Evolutionary conservation across 169 alveolate species (phyloP), one percentile per base, ranked within the genome.

Genomic region (Plasmodium sp.): DNA sequence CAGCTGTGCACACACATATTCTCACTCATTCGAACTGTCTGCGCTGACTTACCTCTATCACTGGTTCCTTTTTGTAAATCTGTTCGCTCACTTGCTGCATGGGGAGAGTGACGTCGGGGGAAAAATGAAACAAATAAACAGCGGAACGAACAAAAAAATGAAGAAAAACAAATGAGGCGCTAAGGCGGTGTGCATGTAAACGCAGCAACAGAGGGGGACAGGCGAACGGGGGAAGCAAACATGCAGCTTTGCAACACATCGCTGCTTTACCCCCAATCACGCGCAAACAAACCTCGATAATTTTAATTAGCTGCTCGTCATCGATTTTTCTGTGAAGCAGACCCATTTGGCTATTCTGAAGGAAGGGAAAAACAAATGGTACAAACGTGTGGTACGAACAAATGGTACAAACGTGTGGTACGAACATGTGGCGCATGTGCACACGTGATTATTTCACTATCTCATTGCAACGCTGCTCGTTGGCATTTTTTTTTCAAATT

Each of bases 271-370:
- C 16, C 33, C 33, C 74, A 82, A 1, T 34, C 27, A 14, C 36
- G 27, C 31, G 51, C 48, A 33, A 67, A 36, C 80, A 77, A 80
- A 90, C 94, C 94, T 90, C 94, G 81, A 90, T 90, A 90, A 90
- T 80, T 79, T 81, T 90, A n/a, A 90, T 90, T 81, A 90, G 51
- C 45, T 90, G 94, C 22, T 90, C 92, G 12, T 90, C 94, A 6
- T 90, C 94, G 16, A 90, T 67, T 71, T 90, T 90, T 58, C 82
- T 72, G 27, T 62, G 73, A 33, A 90, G 34, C 36, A 90, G 33
- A 31, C 94, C 94, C 91, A 79, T 90, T 67, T 90, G 94, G 36
- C 94, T 90, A 90, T 90, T 90, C 94, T 90, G 83, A 56, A 90
- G 80, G 71, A 41, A 81, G 9, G 31, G 34, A 10, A 18, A 72